These are phyloP conservation scores for Ceratocystis ficicola DNA, from an alignment of 2,329 filamentous ascomycete species.

Conservation along the genomic window DNA sequence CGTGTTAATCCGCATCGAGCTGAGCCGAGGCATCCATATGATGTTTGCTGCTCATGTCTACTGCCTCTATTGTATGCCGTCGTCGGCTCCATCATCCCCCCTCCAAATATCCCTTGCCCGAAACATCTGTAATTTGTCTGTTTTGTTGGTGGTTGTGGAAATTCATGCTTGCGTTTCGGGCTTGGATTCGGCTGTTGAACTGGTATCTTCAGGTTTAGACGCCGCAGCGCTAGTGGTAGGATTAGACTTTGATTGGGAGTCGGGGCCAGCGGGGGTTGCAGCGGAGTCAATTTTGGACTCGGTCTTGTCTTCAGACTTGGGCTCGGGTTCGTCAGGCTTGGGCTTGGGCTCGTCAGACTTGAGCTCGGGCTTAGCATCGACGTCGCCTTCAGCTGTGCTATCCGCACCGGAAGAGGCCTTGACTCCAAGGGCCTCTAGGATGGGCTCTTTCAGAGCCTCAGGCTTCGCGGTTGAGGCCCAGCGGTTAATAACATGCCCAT, in stretches of 20 bases:
- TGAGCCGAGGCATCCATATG: not conserved
- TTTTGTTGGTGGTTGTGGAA: not conserved
- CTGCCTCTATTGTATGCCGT: not conserved
- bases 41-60: not conserved
- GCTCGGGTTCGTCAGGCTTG: not conserved
- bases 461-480: constrained; percentile 88
- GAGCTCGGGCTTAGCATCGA: not conserved
- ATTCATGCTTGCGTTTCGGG: not conserved
- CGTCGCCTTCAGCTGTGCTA: not conserved
- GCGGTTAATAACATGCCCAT: constrained; percentile 72
- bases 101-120: not conserved
- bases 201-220: not conserved
- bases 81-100: not conserved
- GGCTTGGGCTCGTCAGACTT: not conserved
- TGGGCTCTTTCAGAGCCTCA: constrained; percentile 60
- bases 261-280: too few species aligned
- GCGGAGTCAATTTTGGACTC: too few species aligned
- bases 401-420: not conserved
- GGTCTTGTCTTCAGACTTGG: not conserved
- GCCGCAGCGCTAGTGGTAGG: not conserved
- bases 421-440: constrained; percentile 56
- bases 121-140: not conserved
- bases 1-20: not conserved
- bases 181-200: not conserved
- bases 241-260: not conserved